Conservation (phyloP, 2,329 filamentous ascomycete genomes). For the Stenocarpella maydis region DNA sequence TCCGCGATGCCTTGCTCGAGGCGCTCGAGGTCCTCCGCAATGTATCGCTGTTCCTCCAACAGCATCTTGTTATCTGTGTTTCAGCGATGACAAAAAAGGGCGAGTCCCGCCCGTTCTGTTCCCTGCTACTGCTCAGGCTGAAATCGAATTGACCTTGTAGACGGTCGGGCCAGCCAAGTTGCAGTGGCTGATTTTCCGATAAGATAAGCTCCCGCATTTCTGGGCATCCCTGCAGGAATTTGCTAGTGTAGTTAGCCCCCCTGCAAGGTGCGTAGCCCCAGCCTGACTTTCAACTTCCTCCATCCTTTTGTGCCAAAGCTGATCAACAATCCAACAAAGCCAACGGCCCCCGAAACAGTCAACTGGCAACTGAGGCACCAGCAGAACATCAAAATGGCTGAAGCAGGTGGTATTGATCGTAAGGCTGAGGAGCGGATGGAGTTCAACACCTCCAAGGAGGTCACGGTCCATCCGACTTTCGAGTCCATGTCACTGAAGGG, state of each 20-base stretch:
- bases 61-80: slow-evolving; percentile 64
- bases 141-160: neutral
- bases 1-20: slow-evolving; percentile 94
- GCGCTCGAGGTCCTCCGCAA: slow-evolving; percentile 96
- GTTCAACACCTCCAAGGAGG: slow-evolving; percentile 97
- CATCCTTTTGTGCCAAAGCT: neutral
- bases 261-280: slow-evolving; percentile 11
- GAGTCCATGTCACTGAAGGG: slow-evolving; percentile 96
- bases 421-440: slow-evolving; percentile 97
- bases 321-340: slow-evolving; percentile 2
- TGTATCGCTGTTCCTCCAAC: slow-evolving; percentile 90
- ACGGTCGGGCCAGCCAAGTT: neutral
- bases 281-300: slow-evolving; percentile 12
- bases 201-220: slow-evolving; percentile 32
- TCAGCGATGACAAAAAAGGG: neutral
- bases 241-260: slow-evolving; percentile 27
- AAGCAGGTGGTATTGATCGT: slow-evolving; percentile 80
- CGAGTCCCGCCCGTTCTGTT: neutral
- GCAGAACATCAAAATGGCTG: slow-evolving; percentile 75
- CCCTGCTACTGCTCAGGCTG: neutral
- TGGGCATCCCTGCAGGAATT: slow-evolving; percentile 34
- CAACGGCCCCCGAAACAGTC: neutral
- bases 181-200: slow-evolving; percentile 18
- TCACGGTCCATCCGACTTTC: slow-evolving; percentile 92
- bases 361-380: neutral